These are phyloP conservation scores for Silene uniflora DNA, from an alignment of 148 eudicot genomes.

Conservation along the genomic window DNA sequence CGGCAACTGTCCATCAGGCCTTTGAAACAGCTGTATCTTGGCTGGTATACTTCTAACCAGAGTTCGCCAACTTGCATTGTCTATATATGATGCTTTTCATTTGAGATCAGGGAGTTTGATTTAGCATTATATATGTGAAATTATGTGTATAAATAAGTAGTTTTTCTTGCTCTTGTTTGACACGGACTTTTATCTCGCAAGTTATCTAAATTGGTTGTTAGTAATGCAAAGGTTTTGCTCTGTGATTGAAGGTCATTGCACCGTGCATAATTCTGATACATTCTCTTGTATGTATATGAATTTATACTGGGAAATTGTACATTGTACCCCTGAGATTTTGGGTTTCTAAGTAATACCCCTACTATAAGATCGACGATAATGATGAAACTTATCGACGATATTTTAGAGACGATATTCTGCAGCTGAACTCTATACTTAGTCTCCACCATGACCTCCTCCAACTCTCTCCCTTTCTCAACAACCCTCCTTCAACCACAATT, in stretches of 20 bases:
- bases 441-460: no score
- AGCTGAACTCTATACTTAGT: no score
- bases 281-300: no score
- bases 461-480: no score
- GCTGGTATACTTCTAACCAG: slow-evolving; percentile 58
- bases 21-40: slow-evolving; percentile 80
- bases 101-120: not conserved
- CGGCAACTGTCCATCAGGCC: slow-evolving; percentile 82
- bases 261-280: not conserved
- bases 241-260: not conserved
- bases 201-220: not conserved
- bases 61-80: not conserved
- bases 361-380: no score
- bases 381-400: no score
- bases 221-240: not conserved
- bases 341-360: no score
- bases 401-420: no score
- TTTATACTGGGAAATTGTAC: no score
- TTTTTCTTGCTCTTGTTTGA: slow-evolving; percentile 2
- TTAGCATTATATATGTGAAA: slow-evolving; percentile 2
- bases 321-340: no score
- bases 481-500: no score
- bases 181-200: not conserved
- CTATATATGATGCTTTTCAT: not conserved
- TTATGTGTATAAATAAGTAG: not conserved